A percentile compares a stretch with the other conserved stretches of the same genome.
Evolutionary conservation across 768 basidiomycete species (phyloP).

Genomic region (Lentinus tigrinus): DNA sequence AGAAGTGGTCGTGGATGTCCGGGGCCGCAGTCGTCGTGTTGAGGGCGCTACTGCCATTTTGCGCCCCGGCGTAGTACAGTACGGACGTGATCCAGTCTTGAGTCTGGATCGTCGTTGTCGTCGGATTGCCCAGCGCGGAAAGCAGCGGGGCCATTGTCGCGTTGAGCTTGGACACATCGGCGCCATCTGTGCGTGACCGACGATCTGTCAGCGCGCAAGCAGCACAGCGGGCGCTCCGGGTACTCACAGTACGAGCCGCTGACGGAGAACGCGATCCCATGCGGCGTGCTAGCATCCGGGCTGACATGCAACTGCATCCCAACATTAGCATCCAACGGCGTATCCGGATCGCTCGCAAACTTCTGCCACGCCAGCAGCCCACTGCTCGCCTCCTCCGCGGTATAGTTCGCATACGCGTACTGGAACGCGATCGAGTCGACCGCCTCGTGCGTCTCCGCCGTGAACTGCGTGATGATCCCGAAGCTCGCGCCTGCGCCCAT

Average conservation of each 20-base stretch:
- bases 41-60: not conserved
- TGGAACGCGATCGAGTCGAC: not conserved
- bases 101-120: too few relatives aligned
- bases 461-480: constrained; percentile 2
- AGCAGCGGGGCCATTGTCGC: not conserved
- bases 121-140: not conserved
- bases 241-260: not conserved
- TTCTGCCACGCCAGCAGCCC: constrained; percentile 2
- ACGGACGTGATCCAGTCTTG: not conserved
- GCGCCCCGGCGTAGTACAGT: not conserved
- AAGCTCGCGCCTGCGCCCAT: constrained; percentile 1
- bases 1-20: not conserved
- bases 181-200: not conserved
- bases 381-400: not conserved
- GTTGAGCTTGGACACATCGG: not conserved
- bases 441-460: not conserved
- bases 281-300: not conserved
- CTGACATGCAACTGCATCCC: not conserved
- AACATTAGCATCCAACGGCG: not conserved
- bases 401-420: not conserved
- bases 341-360: not conserved
- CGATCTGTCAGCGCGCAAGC: not conserved
- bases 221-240: not conserved
- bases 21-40: not conserved
- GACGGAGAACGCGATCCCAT: not conserved